Evolutionary conservation across 1,284 basidiomycete genomes (phyloP).

Genomic region (Ceratorhiza oryzae-sativae): DNA sequence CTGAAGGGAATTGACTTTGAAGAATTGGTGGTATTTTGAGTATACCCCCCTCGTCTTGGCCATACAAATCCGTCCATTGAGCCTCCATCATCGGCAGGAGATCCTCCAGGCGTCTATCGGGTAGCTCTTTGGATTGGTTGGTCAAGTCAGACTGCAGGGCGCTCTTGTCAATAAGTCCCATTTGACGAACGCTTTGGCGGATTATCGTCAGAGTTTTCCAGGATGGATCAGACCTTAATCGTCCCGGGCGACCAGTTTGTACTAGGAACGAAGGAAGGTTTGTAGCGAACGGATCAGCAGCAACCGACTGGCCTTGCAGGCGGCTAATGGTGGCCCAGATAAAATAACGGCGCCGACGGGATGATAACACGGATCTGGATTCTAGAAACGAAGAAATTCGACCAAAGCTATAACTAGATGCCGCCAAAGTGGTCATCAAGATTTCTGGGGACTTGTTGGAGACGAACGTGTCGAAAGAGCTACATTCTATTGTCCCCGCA

Average conservation of each 20-base stretch:
- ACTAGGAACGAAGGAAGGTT: constrained; percentile 82
- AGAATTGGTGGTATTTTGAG: constrained; percentile 22
- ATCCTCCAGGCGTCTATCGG: constrained; percentile 6
- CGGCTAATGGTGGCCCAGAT: constrained; percentile 43
- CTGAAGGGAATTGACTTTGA: constrained; percentile 10
- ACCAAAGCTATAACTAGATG: constrained; percentile 17
- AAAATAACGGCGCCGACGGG: constrained; percentile 39
- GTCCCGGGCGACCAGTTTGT: constrained; percentile 70
- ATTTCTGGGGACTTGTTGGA: constrained; percentile 35
- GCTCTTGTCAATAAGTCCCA: constrained; percentile 12
- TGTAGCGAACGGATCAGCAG: constrained; percentile 71
- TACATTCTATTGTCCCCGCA: neutral
- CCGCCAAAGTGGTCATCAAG: constrained; percentile 20
- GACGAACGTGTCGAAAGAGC: constrained; percentile 18
- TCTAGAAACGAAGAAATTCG: constrained; percentile 26
- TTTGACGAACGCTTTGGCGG: constrained; percentile 59
- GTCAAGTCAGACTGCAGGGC: constrained; percentile 33
- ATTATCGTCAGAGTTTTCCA: constrained; percentile 78
- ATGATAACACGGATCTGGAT: constrained; percentile 16
- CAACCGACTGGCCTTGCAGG: constrained; percentile 42
- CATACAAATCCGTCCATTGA: constrained; percentile 39
- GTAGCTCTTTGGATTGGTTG: constrained; percentile 24
- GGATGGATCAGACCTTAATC: constrained; percentile 65
- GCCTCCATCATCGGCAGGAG: constrained; percentile 24
- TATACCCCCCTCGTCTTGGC: constrained; percentile 11